phyloP scores from a whole-genome alignment of 352 stramenopile genomes.

The Aphanomyces euteiches region DNA sequence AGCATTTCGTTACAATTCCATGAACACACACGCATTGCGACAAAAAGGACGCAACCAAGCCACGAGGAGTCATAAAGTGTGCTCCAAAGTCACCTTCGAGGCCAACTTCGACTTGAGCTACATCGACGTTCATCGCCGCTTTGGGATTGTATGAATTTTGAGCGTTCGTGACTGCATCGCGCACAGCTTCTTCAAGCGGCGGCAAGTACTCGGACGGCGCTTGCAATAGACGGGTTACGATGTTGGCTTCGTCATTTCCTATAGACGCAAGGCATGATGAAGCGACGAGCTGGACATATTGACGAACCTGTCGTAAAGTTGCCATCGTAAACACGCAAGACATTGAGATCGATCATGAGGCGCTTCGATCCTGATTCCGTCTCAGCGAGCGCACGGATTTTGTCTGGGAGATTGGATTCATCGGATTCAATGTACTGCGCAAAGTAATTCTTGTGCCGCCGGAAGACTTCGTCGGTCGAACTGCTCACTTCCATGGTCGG shows the following conservation, averaged over 20 bases:
- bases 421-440: slow-evolving; percentile 75
- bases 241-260: slow-evolving; percentile 30
- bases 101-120: slow-evolving; percentile 83
- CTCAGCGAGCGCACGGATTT: slow-evolving; percentile 78
- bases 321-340: slow-evolving; percentile 87
- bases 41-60: slow-evolving; percentile 87
- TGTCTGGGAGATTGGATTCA: slow-evolving; percentile 50
- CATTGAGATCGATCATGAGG: slow-evolving; percentile 86
- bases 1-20: slow-evolving; percentile 98
- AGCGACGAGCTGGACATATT: background rate
- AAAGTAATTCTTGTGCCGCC: slow-evolving; percentile 87
- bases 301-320: slow-evolving; percentile 48
- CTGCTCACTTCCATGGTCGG: slow-evolving; percentile 24
- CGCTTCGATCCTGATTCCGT: slow-evolving; percentile 50
- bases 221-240: slow-evolving; percentile 43
- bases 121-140: slow-evolving; percentile 75
- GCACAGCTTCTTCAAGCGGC: slow-evolving; percentile 59
- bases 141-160: slow-evolving; percentile 30
- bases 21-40: slow-evolving; percentile 97
- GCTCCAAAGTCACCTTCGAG: slow-evolving; percentile 92
- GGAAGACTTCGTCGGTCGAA: slow-evolving; percentile 66
- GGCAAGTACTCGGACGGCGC: slow-evolving; percentile 79
- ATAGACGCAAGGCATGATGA: background rate
- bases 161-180: slow-evolving; percentile 26
- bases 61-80: slow-evolving; percentile 91